Evolutionary conservation across 2,329 filamentous ascomycete genomes (phyloP), one percentile per base, ranked within the genome.

Genomic region (Alternaria solani): DNA sequence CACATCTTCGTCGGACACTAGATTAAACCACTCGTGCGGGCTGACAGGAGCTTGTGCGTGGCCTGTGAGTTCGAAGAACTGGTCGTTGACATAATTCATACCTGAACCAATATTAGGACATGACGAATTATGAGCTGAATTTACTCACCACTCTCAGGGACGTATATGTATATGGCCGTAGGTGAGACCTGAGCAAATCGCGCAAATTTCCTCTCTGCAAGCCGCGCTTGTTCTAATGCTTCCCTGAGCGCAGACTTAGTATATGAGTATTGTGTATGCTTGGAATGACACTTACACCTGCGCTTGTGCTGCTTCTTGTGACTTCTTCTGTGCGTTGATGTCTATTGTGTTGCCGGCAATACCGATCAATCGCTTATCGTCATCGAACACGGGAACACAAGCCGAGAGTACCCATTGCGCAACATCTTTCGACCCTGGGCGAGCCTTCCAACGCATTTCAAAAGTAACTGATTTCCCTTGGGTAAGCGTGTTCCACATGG

Each of bases 401-500:
- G 72, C 65, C 5, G 69, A 72, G 5, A 74, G 65, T 2, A 76
- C 63, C 72, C 75, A 76, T 55, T 73, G 69, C 25, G 62, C 62
- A 16, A 49, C 16, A 7, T 69, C 59, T 6, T 57, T 51, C 4
- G 64, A 58, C 3, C 60, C 68, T 4, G 64, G 46, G 4, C 62
- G 59, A 9, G 63, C 59, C 54, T 75, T 75, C 75, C 74, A 77
- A 47, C 73, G 62, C 74, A 76, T 76, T 44, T 77, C 74, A 39
- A 76, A 77, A 4, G 73, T 75, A 2, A 76, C 66, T 0, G 71
- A 61, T 26, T 57, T 63, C 2, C 74, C 74, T 25, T 67, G 63
- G 3, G 69, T 34, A 4, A 77, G 53, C 3, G 51, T 70, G 30
- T 75, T 75, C 75, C 73, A 77, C 58, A 65, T 66, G 7, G 65